A percentile compares a stretch with the other conserved stretches of the same genome.
Conservation (phyloP, 352 stramenopile genomes). For the Globisporangium canariense region DNA sequence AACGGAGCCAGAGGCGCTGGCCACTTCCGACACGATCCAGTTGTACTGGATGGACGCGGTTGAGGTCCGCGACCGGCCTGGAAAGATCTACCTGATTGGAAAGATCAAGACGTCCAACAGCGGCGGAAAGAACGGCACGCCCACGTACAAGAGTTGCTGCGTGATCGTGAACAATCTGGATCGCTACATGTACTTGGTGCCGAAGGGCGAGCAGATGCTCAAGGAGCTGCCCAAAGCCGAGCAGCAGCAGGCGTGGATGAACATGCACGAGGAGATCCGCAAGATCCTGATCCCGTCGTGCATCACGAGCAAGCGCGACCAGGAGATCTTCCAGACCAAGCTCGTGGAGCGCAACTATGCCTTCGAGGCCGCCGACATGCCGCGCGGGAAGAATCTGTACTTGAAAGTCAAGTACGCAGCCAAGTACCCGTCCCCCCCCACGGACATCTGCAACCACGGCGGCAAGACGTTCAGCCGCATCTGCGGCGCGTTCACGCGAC, state of each 20-base stretch:
- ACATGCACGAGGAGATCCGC: constrained; percentile 88
- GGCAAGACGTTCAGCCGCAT: constrained; percentile 93
- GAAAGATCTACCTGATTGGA: constrained; percentile 97
- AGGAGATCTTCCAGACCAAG: constrained; percentile 92
- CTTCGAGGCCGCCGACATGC: constrained; percentile 96
- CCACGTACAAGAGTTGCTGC: constrained; percentile 93
- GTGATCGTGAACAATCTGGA: constrained; percentile 94
- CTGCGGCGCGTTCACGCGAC: constrained; percentile 91
- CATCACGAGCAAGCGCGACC: constrained; percentile 67
- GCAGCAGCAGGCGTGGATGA: constrained; percentile 82
- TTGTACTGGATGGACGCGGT: constrained; percentile 98
- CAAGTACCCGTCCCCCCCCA: constrained; percentile 85
- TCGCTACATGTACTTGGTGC: constrained; percentile 95
- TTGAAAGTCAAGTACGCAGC: constrained; percentile 98
- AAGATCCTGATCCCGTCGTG: constrained; percentile 88
- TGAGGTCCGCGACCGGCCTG: constrained; percentile 91
- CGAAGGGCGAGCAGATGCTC: constrained; percentile 30
- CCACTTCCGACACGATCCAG: constrained; percentile 73
- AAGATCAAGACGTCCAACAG: constrained; percentile 82
- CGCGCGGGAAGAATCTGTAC: constrained; percentile 93
- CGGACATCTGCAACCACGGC: constrained; percentile 83
- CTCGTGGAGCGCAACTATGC: constrained; percentile 96
- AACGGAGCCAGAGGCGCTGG: constrained; percentile 26
- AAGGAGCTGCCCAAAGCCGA: constrained; percentile 92
- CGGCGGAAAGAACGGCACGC: constrained; percentile 25